Conservation (phyloP, 1,139 yeast genomes). For the Nakaseomyces kungkrabaensis region DNA sequence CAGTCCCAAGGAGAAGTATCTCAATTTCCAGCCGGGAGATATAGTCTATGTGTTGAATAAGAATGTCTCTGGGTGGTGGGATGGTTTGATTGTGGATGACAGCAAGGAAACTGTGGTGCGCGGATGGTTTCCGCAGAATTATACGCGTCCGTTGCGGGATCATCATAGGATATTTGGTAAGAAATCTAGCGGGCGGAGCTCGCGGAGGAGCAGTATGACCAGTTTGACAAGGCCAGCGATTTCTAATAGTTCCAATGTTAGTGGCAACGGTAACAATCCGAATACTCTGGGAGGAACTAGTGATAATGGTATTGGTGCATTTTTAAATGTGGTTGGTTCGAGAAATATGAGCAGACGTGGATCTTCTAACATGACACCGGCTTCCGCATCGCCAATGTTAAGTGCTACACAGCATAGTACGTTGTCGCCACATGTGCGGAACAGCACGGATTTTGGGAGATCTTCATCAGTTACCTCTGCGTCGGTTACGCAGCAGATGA, state of each 20-base stretch:
- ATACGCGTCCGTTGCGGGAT: slow-evolving; percentile 27
- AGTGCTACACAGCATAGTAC: neutral
- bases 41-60: slow-evolving; percentile 35
- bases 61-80: slow-evolving; percentile 66
- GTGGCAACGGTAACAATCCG: neutral
- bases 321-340: slow-evolving; percentile 3
- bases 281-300: neutral
- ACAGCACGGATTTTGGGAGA: neutral
- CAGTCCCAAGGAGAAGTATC: slow-evolving; percentile 9
- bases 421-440: neutral
- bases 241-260: neutral
- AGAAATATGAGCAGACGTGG: slow-evolving; percentile 9
- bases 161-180: neutral
- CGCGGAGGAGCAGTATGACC: slow-evolving; percentile 10
- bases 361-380: slow-evolving; percentile 3
- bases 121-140: slow-evolving; percentile 71
- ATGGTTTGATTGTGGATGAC: slow-evolving; percentile 40
- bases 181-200: slow-evolving; percentile 4
- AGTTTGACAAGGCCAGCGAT: neutral
- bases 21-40: slow-evolving; percentile 25
- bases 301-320: slow-evolving; percentile 3
- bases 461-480: neutral
- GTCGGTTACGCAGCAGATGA: neutral
- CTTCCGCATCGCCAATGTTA: neutral
- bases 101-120: slow-evolving; percentile 31